Conservation (phyloP, 495 filamentous ascomycete species). For the Articulospora tetracladia region DNA sequence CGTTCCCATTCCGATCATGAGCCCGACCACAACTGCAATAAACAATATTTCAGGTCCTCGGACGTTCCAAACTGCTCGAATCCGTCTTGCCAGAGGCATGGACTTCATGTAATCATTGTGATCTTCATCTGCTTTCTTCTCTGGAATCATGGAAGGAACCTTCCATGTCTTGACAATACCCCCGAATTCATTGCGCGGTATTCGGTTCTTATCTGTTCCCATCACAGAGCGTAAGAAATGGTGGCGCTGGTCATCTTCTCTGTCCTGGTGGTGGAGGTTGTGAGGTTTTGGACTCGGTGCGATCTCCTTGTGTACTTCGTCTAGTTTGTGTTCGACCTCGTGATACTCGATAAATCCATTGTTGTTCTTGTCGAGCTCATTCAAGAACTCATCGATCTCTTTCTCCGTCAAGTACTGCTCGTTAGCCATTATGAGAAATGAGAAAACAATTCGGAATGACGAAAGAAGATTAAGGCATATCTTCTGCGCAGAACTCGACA, state of each 20-base stretch:
- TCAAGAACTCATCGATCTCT: conserved; percentile 30
- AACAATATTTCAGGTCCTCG: conserved; percentile 30
- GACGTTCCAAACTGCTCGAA: conserved; percentile 31
- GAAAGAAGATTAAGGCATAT: background rate
- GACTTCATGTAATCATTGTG: conserved; percentile 22
- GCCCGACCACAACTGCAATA: conserved; percentile 27
- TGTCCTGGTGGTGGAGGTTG: conserved; percentile 22
- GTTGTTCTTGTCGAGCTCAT: conserved; percentile 34
- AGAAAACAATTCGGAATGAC: background rate
- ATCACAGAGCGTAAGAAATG: conserved; percentile 33
- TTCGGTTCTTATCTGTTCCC: conserved; percentile 23
- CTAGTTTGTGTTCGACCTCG: conserved; percentile 34
- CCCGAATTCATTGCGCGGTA: conserved; percentile 30
- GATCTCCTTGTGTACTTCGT: conserved; percentile 33
- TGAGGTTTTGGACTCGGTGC: conserved; percentile 28
- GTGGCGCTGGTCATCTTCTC: conserved; percentile 26
- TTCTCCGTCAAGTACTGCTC: conserved; percentile 25
- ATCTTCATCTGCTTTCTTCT: conserved; percentile 25
- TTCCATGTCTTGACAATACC: conserved; percentile 29
- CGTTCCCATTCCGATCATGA: conserved; percentile 32
- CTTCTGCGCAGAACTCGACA: background rate
- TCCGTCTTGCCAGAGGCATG: conserved; percentile 22
- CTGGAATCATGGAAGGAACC: conserved; percentile 27
- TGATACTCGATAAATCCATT: conserved; percentile 33
- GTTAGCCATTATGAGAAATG: background rate